Base-by-base conservation (phyloP, 208 protist genomes). In the Jaenimonas drosophilae region DNA sequence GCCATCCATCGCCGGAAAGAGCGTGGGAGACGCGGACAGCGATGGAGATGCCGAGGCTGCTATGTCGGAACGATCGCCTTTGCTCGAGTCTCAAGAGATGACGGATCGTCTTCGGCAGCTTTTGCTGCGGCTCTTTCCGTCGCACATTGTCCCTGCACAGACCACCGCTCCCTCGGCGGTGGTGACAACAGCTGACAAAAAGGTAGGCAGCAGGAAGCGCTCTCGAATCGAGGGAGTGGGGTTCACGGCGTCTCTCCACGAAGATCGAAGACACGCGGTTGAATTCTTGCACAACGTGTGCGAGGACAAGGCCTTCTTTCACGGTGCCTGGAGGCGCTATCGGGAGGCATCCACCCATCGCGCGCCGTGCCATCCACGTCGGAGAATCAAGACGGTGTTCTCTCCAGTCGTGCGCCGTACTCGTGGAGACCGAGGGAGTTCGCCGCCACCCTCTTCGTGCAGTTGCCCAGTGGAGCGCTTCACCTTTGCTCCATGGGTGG, bases 291-390 rank as follows among this genome's bases (percentile, higher is more conserved):
- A 69, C 5, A 49, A 38, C 3, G 55, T 82, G n/a, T 69, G 55
- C 39, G 54, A 76, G 36, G 67, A 82, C 57, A 63, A 61, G 31
- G 24, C 46, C 3, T 82, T 64, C 41, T 49, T 82, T 6, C 48
- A 56, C 38, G 73, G 54, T 1, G 67, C 59, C 42, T 76, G 67
- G 73, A 36, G 30, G 30, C 67, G 73, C 12, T 74, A 68, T 60
- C 57, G 67, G 27, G 64, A 64, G 29, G 72, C 65, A 28, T 34
- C 31, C 14, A 21, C 37, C 9, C 37, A 20, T 7, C 37, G 37
- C 37, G n/a, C n/a, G n/a, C n/a, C n/a, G n/a, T n/a, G n/a, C n/a
- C n/a, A n/a, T n/a, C n/a, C n/a, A n/a, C n/a, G n/a, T n/a, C n/a
- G n/a, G n/a, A n/a, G n/a, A n/a, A n/a, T n/a, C n/a, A 7, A 11